Percentiles rank a stretch among this genome's conserved stretches.
Evolutionary conservation across 2,329 filamentous ascomycete species (phyloP).

Genomic region (Aureobasidium leucospermi): DNA sequence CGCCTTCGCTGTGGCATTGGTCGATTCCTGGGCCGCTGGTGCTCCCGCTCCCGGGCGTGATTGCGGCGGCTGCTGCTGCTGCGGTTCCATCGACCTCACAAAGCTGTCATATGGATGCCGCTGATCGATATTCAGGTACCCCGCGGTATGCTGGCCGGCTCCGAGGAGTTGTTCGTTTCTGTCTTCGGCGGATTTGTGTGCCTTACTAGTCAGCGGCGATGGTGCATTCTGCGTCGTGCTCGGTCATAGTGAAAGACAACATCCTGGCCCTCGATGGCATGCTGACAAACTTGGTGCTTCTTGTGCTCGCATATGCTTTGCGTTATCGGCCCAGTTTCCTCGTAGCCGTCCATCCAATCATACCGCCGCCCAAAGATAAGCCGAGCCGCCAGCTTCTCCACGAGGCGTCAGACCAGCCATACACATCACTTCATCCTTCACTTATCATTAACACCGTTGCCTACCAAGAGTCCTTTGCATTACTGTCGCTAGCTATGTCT

Average conservation of each 20-base stretch:
- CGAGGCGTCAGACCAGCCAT: not conserved
- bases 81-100: slow-evolving; percentile 6
- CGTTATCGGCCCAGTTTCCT: not conserved
- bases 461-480: not conserved
- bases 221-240: not conserved
- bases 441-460: not conserved
- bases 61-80: not conserved
- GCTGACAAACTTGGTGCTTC: slow-evolving; percentile 5
- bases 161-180: not conserved
- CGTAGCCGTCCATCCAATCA: slow-evolving; percentile 4
- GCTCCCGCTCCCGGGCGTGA: not conserved
- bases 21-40: not conserved
- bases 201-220: not conserved
- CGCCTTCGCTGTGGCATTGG: not conserved
- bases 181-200: not conserved
- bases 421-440: not conserved
- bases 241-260: not conserved
- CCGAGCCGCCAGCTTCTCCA: not conserved
- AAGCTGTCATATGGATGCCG: not conserved
- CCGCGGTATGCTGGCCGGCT: not conserved
- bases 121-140: not conserved
- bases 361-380: not conserved
- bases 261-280: not conserved
- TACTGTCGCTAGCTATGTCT: slow-evolving; percentile 3
- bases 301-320: slow-evolving; percentile 4